These are phyloP conservation scores for Venturia pyrina DNA, from an alignment of 2,329 filamentous ascomycete species.

Conservation along the genomic window DNA sequence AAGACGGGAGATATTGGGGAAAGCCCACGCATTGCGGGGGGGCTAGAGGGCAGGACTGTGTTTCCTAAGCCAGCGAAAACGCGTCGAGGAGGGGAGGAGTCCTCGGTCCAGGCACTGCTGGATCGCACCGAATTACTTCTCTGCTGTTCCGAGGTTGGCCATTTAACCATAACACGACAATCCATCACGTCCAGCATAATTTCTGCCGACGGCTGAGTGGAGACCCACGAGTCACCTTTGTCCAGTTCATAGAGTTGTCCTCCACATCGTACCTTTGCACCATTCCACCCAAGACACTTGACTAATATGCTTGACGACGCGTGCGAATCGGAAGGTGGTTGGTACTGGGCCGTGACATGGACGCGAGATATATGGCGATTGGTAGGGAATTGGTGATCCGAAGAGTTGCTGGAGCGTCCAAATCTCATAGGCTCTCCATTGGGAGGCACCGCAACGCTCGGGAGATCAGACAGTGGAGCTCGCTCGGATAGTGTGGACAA, in stretches of 20 bases:
- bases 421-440: slow-evolving; percentile 76
- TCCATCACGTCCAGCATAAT: slow-evolving; percentile 96
- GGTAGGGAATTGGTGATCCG: slow-evolving; percentile 86
- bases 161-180: slow-evolving; percentile 77
- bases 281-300: slow-evolving; percentile 91
- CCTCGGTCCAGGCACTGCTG: slow-evolving; percentile 56
- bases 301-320: slow-evolving; percentile 75
- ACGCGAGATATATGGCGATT: slow-evolving; percentile 90
- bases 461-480: slow-evolving; percentile 71
- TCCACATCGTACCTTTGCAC: slow-evolving; percentile 83
- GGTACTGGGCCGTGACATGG: slow-evolving; percentile 80
- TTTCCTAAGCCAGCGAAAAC: slow-evolving; percentile 19
- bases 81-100: slow-evolving; percentile 30
- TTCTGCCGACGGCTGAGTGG: slow-evolving; percentile 75
- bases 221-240: slow-evolving; percentile 84
- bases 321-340: slow-evolving; percentile 56
- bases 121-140: slow-evolving; percentile 45
- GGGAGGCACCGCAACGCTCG: slow-evolving; percentile 68
- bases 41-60: slow-evolving; percentile 46
- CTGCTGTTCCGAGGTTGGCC: slow-evolving; percentile 50
- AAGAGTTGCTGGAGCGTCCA: slow-evolving; percentile 89
- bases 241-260: slow-evolving; percentile 74
- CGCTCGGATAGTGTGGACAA: slow-evolving; percentile 64
- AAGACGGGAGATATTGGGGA: slow-evolving; percentile 71
- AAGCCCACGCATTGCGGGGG: slow-evolving; percentile 53